A percentile compares a stretch with the other conserved stretches of the same genome.
These are phyloP conservation scores for Paraphaeosphaeria minitans DNA, from an alignment of 2,329 filamentous ascomycete genomes.

Conservation along the genomic window DNA sequence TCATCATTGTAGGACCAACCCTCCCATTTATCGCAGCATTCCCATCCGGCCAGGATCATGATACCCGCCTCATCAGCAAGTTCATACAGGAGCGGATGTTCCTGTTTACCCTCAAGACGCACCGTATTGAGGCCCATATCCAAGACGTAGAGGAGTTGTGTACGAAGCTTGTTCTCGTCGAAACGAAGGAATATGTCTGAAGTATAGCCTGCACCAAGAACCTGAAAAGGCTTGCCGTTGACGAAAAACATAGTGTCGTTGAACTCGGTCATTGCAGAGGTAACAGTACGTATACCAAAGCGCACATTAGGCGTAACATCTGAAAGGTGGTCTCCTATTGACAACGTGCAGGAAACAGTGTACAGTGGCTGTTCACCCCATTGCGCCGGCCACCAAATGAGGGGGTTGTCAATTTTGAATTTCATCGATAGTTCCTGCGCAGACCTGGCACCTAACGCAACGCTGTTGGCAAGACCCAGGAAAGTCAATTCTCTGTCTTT, in stretches of 20 bases:
- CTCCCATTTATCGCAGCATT: slow-evolving; percentile 73
- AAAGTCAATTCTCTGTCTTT: slow-evolving; percentile 15
- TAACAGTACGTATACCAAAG: slow-evolving; percentile 63
- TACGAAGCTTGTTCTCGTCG: slow-evolving; percentile 53
- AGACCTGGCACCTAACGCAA: slow-evolving; percentile 23
- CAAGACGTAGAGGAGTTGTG: slow-evolving; percentile 60
- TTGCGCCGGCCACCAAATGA: slow-evolving; percentile 66
- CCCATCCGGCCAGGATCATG: slow-evolving; percentile 68
- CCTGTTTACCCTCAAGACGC: slow-evolving; percentile 68
- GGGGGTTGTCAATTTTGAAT: slow-evolving; percentile 50
- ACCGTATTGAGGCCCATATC: slow-evolving; percentile 68
- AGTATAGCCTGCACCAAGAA: slow-evolving; percentile 65
- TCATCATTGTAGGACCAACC: slow-evolving; percentile 66
- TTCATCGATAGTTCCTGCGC: slow-evolving; percentile 49
- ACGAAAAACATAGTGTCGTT: slow-evolving; percentile 63
- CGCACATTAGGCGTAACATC: slow-evolving; percentile 41
- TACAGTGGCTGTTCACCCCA: slow-evolving; percentile 66
- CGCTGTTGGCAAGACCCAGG: slow-evolving; percentile 10
- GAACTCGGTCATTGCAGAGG: slow-evolving; percentile 55
- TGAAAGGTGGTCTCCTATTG: slow-evolving; percentile 31
- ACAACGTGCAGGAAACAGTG: slow-evolving; percentile 38
- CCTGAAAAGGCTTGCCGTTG: slow-evolving; percentile 64
- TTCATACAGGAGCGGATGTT: slow-evolving; percentile 65
- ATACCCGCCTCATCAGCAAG: slow-evolving; percentile 64
- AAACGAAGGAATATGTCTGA: slow-evolving; percentile 68